Evolutionary conservation across 1,284 basidiomycete species (phyloP).

Genomic region (Paramarasmius palmivorus): DNA sequence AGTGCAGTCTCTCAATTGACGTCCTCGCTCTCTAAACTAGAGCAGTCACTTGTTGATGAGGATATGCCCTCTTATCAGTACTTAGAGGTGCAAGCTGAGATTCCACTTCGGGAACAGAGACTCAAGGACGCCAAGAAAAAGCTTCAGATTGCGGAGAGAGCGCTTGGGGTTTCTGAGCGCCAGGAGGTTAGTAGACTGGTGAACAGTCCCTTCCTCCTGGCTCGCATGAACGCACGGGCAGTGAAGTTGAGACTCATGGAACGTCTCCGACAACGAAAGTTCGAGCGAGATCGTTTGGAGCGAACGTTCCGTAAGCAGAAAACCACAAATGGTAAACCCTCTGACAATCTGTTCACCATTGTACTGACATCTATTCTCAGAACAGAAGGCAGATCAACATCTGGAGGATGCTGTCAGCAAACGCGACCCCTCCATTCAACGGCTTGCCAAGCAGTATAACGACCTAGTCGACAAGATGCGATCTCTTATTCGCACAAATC

Average conservation of each 20-base stretch:
- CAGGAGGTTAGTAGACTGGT: not conserved
- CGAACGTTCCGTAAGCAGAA: not conserved
- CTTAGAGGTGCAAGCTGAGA: no score
- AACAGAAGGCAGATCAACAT: not conserved
- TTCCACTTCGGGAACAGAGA: no score
- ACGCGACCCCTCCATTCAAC: conserved; percentile 7
- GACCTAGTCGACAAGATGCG: not conserved
- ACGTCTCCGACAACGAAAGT: not conserved
- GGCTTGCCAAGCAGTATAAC: conserved; percentile 4
- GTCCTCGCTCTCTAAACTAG: no score
- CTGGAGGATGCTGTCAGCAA: conserved; percentile 1
- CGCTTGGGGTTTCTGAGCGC: no score
- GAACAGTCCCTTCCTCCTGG: not conserved
- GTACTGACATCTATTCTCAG: no score
- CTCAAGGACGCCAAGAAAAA: not conserved
- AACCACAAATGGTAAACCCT: no score
- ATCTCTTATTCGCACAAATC: conserved; percentile 4
- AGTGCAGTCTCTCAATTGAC: not conserved
- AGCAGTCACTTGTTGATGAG: no score
- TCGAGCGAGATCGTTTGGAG: conserved; percentile 4
- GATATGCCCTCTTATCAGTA: no score
- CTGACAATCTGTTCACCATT: no score
- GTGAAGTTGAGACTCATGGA: no score
- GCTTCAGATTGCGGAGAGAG: not conserved
- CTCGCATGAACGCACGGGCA: not conserved